These are phyloP conservation scores for Hypoxylon trugodes DNA, from an alignment of 495 filamentous ascomycete species.

Conservation along the genomic window DNA sequence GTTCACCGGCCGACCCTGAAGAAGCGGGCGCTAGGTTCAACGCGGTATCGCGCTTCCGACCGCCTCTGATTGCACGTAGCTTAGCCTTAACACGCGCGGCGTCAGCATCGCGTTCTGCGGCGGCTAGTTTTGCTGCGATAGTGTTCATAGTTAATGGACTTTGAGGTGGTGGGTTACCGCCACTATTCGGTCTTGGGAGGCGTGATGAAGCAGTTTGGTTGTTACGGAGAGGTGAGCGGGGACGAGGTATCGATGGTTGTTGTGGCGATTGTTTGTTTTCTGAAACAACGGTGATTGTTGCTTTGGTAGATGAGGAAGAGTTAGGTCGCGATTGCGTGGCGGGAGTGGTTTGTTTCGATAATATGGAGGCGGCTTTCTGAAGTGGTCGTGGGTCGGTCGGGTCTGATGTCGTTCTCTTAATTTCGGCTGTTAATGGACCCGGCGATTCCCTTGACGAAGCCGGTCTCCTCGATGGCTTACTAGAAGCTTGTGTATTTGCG, in stretches of 20 bases:
- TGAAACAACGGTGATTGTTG: background rate
- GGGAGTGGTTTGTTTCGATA: background rate
- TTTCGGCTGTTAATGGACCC: slow-evolving; percentile 15
- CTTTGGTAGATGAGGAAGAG: slow-evolving; percentile 16
- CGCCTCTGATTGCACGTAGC: slow-evolving; percentile 55
- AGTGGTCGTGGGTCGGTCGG: slow-evolving; percentile 5
- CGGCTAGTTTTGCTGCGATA: slow-evolving; percentile 64
- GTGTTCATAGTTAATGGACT: slow-evolving; percentile 60
- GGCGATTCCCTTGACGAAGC: slow-evolving; percentile 27
- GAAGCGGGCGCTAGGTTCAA: slow-evolving; percentile 26
- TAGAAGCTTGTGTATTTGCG: background rate
- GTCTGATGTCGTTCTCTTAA: slow-evolving; percentile 26
- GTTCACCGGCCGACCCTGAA: background rate
- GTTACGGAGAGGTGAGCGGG: slow-evolving; percentile 22
- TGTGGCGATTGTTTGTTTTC: slow-evolving; percentile 35
- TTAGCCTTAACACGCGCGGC: slow-evolving; percentile 64
- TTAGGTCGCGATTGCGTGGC: slow-evolving; percentile 15
- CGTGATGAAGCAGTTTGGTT: slow-evolving; percentile 44
- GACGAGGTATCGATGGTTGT: slow-evolving; percentile 38
- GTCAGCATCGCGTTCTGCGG: slow-evolving; percentile 64
- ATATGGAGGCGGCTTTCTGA: slow-evolving; percentile 12
- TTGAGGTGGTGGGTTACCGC: slow-evolving; percentile 48
- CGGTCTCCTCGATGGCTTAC: slow-evolving; percentile 12
- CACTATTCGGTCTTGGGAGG: slow-evolving; percentile 49
- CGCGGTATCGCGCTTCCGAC: slow-evolving; percentile 14